Evolutionary conservation across 2,329 filamentous ascomycete species (phyloP).

Genomic region (Stromatinia cepivora): DNA sequence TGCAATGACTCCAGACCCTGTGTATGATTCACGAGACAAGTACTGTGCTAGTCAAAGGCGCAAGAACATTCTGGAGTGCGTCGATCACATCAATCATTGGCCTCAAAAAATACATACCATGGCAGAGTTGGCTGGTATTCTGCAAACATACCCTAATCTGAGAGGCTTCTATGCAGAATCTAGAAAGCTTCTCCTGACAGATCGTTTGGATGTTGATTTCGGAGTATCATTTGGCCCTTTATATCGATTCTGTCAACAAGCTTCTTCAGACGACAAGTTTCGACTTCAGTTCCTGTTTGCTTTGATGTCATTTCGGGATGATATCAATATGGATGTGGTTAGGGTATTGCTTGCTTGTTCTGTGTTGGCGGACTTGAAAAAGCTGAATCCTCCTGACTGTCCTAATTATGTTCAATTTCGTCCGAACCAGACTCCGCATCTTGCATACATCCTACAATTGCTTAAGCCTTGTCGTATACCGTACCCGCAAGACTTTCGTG

Average conservation of each 20-base stretch:
- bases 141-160: conserved; percentile 43
- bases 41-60: conserved; percentile 14
- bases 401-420: conserved; percentile 44
- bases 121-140: conserved; percentile 32
- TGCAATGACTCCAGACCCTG: not conserved
- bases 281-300: conserved; percentile 50
- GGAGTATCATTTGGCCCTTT: conserved; percentile 48
- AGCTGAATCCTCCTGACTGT: conserved; percentile 43
- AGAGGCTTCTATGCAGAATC: conserved; percentile 43
- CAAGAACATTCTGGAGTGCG: conserved; percentile 34
- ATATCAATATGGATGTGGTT: conserved; percentile 46
- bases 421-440: conserved; percentile 40
- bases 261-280: conserved; percentile 37
- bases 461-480: conserved; percentile 41
- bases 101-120: conserved; percentile 34
- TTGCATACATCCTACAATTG: conserved; percentile 40
- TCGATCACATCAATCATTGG: conserved; percentile 34
- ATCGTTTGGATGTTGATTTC: conserved; percentile 45
- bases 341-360: conserved; percentile 49
- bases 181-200: conserved; percentile 43
- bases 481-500: conserved; percentile 36
- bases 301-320: conserved; percentile 46
- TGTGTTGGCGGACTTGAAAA: conserved; percentile 44
- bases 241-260: conserved; percentile 42
- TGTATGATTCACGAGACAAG: conserved; percentile 29